Evolutionary conservation across 2,329 filamentous ascomycete species (phyloP), one percentile per base, ranked within the genome.

Genomic region (Penicillium sp.): DNA sequence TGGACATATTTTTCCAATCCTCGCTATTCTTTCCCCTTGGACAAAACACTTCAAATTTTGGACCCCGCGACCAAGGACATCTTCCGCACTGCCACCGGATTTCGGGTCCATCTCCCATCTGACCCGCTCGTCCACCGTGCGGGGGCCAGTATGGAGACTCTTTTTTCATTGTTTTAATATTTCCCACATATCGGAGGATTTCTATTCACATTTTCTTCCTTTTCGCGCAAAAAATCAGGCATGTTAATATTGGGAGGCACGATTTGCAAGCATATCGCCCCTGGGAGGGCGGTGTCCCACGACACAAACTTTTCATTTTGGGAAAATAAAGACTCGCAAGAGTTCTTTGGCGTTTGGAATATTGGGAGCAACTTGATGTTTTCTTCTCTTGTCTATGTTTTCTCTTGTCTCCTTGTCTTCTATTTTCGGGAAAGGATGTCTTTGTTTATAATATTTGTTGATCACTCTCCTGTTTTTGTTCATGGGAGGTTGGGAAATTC

Each of bases 131-230:
- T 42, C 41, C 23, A 26, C 41, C 41, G 23, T n/a, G 24, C 31
- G 18, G 18, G 18, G 28, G 34, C n/a, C n/a, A 24, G 36, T 18
- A 46, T 52, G 46, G 51, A 44, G 38, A 26, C 28, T 46, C 23
- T 21, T 51, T 64, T 64, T 59, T 47, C 53, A 52, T 33, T 63
- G 57, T 63, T 57, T 61, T 62, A 62, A 62, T 63, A 62, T 58
- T 59, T 56, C 45, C 39, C 48, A 58, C 52, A 56, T 59, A 54
- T 42, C 45, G 34, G 56, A 46, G 49, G 55, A 39, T 23, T 21
- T 33, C 48, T 56, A 21, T 21, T 51, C 28, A 29, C 12, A 28
- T 44, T 48, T 49, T 49, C 52, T 28, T 42, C 49, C 47, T 39
- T 52, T 47, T 41, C 45, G 39, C 45, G 39, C 24, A 21, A 24